Evolutionary conservation across 257 asterid genomes (phyloP).

Genomic region (Solanum chaucha): DNA sequence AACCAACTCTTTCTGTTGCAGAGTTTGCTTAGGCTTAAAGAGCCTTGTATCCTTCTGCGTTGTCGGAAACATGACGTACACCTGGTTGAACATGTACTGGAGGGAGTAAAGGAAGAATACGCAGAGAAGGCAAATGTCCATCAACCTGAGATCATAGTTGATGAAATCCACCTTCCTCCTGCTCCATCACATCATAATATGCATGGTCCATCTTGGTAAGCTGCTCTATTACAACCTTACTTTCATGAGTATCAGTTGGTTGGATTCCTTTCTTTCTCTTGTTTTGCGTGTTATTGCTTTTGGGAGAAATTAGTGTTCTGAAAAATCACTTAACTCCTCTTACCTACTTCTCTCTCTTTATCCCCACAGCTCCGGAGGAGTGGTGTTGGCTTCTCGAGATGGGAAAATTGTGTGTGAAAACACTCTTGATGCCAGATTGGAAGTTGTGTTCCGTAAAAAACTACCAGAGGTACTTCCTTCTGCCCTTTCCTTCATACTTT

Average conservation of each 20-base stretch:
- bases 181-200: constrained; percentile 56
- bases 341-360: not conserved
- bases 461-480: constrained; percentile 67
- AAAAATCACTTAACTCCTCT: not conserved
- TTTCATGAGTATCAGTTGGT: not conserved
- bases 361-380: constrained; percentile 74
- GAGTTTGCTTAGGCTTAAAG: constrained; percentile 89
- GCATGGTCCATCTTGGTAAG: constrained; percentile 66
- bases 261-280: not conserved
- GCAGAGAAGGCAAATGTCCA: constrained; percentile 61
- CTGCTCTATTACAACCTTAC: not conserved
- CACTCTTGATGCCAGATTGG: constrained; percentile 86
- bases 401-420: constrained; percentile 95
- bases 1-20: constrained; percentile 18
- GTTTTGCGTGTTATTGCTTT: not conserved
- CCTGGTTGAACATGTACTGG: constrained; percentile 52
- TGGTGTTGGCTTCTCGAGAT: constrained; percentile 92
- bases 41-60: constrained; percentile 75
- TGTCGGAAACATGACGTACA: constrained; percentile 62
- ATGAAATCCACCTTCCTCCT: constrained; percentile 61
- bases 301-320: not conserved
- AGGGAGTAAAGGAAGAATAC: constrained; percentile 59
- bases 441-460: constrained; percentile 74
- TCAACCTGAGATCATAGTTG: constrained; percentile 63
- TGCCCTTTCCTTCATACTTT: not conserved